Conservation (phyloP, 2,329 filamentous ascomycete species). For the Sclerotiophoma versabilis region DNA sequence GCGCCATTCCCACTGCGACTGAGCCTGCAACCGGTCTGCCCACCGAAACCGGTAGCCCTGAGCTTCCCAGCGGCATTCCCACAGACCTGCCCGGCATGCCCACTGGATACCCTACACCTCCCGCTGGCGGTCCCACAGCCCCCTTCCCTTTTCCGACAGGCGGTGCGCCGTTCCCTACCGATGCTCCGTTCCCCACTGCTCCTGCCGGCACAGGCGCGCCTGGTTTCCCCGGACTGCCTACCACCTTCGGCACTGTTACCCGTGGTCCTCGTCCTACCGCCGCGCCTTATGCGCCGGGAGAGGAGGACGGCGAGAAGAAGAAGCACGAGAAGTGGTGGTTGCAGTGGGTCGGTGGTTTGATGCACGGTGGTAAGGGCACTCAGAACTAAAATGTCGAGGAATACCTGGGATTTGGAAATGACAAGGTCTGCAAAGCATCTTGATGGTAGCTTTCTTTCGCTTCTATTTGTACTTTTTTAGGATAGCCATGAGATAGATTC, state of each 20-base stretch:
- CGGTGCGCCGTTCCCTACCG: conserved; percentile 8
- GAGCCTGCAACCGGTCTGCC: background rate
- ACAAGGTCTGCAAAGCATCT: too few relatives aligned
- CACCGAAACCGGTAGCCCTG: background rate
- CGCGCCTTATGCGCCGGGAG: conserved; percentile 4
- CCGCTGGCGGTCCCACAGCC: background rate
- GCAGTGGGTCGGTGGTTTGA: background rate
- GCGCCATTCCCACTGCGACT: conserved; percentile 1
- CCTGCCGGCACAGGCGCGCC: conserved; percentile 8
- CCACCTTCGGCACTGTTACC: conserved; percentile 19
- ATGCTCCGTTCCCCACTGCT: conserved; percentile 6
- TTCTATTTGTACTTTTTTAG: too few relatives aligned
- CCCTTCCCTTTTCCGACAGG: background rate
- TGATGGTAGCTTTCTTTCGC: background rate
- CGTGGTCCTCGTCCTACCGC: conserved; percentile 22
- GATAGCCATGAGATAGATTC: too few relatives aligned
- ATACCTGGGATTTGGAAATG: too few relatives aligned
- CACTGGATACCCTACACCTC: background rate
- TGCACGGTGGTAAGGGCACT: background rate
- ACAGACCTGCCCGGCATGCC: background rate
- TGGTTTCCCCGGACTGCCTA: conserved; percentile 6
- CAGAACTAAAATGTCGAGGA: background rate
- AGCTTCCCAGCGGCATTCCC: background rate
- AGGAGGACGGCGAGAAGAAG: conserved; percentile 2
- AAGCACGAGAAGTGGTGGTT: conserved; percentile 11